Evolutionary conservation across 129 eudicot species (phyloP).

Genomic region (Escallonia herrerae): DNA sequence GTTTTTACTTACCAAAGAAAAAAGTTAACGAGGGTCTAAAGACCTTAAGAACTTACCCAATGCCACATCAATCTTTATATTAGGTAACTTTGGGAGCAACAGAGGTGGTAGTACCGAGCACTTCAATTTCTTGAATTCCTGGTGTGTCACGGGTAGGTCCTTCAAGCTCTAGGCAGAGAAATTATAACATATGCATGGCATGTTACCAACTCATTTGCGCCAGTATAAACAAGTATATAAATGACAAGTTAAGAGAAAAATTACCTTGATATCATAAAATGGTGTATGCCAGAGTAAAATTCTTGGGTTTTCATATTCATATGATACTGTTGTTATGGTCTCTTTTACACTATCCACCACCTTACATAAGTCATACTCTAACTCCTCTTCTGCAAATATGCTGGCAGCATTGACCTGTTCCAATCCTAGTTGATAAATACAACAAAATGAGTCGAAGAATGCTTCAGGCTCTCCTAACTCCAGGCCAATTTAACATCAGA

Average conservation of each 20-base stretch:
- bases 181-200: conserved; percentile 14
- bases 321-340: conserved; percentile 21
- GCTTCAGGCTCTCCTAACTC: conserved; percentile 20
- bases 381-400: conserved; percentile 72
- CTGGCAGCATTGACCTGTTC: conserved; percentile 73
- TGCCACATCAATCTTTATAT: conserved; percentile 21
- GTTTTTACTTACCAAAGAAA: background rate
- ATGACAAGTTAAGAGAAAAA: background rate
- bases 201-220: background rate
- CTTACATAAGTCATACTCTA: conserved; percentile 54
- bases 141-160: conserved; percentile 53
- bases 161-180: conserved; percentile 33
- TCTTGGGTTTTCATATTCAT: conserved; percentile 30
- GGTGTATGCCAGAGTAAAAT: conserved; percentile 52
- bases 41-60: conserved; percentile 54
- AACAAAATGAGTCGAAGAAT: conserved; percentile 33
- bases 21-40: background rate
- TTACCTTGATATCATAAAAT: conserved; percentile 65
- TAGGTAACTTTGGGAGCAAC: conserved; percentile 43
- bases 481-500: conserved; percentile 15
- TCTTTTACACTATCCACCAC: conserved; percentile 51
- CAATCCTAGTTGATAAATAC: conserved; percentile 34
- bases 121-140: conserved; percentile 49
- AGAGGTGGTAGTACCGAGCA: conserved; percentile 38
- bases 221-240: background rate